Conservation (phyloP, 192 early-diverging fungal species). For the Backusella morwellensis region DNA sequence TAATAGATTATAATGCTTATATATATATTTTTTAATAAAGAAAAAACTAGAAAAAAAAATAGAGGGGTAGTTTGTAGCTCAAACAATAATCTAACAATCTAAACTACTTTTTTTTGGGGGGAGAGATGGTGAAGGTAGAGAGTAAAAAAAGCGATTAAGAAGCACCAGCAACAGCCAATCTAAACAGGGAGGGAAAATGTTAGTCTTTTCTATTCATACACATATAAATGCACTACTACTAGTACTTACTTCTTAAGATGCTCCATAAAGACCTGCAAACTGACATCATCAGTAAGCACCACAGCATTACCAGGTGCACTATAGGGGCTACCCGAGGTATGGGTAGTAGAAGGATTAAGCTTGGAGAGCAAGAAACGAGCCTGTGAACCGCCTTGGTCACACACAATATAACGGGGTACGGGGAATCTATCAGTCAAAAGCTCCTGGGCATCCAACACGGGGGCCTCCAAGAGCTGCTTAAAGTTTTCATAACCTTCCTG, state of each 20-base stretch:
- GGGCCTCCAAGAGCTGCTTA: constrained; percentile 87
- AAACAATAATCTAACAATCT: neutral
- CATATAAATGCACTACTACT: too few relatives aligned
- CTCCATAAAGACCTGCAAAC: constrained; percentile 95
- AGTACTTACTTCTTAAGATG: constrained; percentile 77
- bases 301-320: constrained; percentile 74
- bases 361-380: constrained; percentile 97
- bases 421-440: constrained; percentile 93
- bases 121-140: neutral
- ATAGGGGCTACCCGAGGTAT: constrained; percentile 72
- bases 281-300: constrained; percentile 98
- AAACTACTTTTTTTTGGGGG: neutral
- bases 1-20: neutral
- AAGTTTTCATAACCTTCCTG: constrained; percentile 94
- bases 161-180: constrained; percentile 2
- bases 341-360: constrained; percentile 96
- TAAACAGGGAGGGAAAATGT: neutral
- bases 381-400: constrained; percentile 95
- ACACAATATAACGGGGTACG: constrained; percentile 96
- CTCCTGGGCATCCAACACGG: constrained; percentile 88
- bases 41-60: neutral
- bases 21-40: neutral
- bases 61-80: neutral
- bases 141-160: neutral
- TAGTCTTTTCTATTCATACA: neutral